These are phyloP conservation scores for Fusarium illudens DNA, from an alignment of 2,329 filamentous ascomycete genomes.

Conservation along the genomic window DNA sequence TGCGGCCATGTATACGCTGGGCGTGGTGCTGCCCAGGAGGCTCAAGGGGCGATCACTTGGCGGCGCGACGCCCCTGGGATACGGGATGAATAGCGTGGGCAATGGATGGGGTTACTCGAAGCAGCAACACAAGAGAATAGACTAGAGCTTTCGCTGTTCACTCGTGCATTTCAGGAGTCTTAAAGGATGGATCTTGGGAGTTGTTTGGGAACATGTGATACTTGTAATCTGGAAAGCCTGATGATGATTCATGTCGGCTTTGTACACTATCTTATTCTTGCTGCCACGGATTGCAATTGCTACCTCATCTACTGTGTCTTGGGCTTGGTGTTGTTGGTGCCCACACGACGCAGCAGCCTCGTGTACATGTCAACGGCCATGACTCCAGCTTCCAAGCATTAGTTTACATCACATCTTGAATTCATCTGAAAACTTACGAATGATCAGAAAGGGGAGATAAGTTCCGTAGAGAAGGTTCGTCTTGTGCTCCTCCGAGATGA, in stretches of 20 bases:
- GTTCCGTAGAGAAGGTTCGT: slow-evolving; percentile 56
- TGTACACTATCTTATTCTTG: slow-evolving; percentile 17
- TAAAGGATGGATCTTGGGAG: slow-evolving; percentile 15
- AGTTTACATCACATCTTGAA: background rate
- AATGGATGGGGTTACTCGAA: slow-evolving; percentile 65
- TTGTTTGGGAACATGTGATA: slow-evolving; percentile 21
- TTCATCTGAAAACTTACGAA: slow-evolving; percentile 55
- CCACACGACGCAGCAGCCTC: slow-evolving; percentile 57
- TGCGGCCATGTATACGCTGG: slow-evolving; percentile 68
- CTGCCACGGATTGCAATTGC: background rate
- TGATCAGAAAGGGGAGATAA: slow-evolving; percentile 60
- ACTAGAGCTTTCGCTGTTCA: slow-evolving; percentile 42
- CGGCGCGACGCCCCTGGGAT: slow-evolving; percentile 65
- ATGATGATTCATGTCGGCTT: slow-evolving; percentile 4
- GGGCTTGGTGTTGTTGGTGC: slow-evolving; percentile 44
- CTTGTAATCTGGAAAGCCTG: slow-evolving; percentile 23
- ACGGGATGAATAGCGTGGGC: slow-evolving; percentile 60
- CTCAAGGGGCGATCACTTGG: slow-evolving; percentile 61
- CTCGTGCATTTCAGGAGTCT: slow-evolving; percentile 38
- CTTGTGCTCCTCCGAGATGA: slow-evolving; percentile 57
- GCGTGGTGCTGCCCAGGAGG: slow-evolving; percentile 64
- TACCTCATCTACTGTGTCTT: slow-evolving; percentile 46
- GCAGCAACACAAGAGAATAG: slow-evolving; percentile 58
- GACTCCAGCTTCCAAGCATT: slow-evolving; percentile 53
- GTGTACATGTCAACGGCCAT: slow-evolving; percentile 64